phyloP scores from a whole-genome alignment of 306 rosid genomes.

The Vigna unguiculata region DNA sequence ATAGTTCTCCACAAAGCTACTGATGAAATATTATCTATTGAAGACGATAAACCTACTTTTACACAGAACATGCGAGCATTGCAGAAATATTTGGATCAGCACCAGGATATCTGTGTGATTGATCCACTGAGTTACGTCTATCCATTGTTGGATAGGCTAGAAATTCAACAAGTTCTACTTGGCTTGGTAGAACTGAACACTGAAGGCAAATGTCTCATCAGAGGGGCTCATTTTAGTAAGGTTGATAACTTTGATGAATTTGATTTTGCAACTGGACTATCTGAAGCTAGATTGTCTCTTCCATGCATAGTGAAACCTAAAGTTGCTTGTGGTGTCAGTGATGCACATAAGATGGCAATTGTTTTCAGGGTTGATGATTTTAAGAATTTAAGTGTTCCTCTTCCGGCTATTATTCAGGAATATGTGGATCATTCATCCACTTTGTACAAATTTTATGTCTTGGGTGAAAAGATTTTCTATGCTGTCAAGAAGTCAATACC shows the following conservation, averaged over 20 bases:
- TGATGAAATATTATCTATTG: conserved; percentile 79
- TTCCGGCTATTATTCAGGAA: conserved; percentile 93
- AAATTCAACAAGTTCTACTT: conserved; percentile 78
- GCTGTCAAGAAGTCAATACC: conserved; percentile 92
- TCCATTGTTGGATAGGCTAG: conserved; percentile 76
- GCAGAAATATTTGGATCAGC: conserved; percentile 71
- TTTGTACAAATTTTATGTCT: conserved; percentile 79
- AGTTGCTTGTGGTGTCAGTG: conserved; percentile 90
- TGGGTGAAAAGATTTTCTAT: conserved; percentile 75
- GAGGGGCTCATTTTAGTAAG: conserved; percentile 83
- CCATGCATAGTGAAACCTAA: conserved; percentile 94
- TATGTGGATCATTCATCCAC: conserved; percentile 93
- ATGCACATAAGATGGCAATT: conserved; percentile 93
- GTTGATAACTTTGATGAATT: conserved; percentile 65
- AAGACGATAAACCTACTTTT: conserved; percentile 58
- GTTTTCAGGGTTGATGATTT: conserved; percentile 74
- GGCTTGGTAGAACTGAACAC: conserved; percentile 68
- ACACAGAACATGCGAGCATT: conserved; percentile 72
- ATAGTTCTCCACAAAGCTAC: conserved; percentile 88
- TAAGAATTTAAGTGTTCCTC: conserved; percentile 75
- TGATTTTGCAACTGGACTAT: conserved; percentile 56
- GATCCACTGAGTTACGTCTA: conserved; percentile 71
- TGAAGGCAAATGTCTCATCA: conserved; percentile 55
- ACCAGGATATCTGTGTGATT: conserved; percentile 67
- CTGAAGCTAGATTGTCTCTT: conserved; percentile 68